Percentiles rank a stretch among this genome's conserved stretches.
Evolutionary conservation across 2,329 filamentous ascomycete species (phyloP).

Genomic region (Aspergillus fructus): DNA sequence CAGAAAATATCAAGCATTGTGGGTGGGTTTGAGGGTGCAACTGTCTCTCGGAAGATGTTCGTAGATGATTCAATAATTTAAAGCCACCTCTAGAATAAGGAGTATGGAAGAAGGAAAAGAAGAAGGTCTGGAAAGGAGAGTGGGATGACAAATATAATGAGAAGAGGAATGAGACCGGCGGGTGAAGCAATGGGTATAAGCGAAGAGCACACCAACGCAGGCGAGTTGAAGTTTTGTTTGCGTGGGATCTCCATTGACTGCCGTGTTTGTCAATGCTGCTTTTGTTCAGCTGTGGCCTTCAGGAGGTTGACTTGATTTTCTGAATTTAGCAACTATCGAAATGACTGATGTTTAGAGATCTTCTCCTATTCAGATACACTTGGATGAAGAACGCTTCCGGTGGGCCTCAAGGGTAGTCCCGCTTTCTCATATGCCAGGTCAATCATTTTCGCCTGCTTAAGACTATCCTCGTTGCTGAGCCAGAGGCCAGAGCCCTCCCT

Average conservation of each 20-base stretch:
- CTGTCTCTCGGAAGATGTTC: background rate
- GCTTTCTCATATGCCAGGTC: constrained; percentile 50
- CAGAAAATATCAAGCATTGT: background rate
- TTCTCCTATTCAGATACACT: background rate
- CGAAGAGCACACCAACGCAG: background rate
- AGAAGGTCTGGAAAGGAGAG: background rate
- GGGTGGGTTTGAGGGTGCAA: background rate
- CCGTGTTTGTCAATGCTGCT: too few relatives aligned
- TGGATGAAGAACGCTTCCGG: background rate
- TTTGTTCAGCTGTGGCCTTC: too few relatives aligned
- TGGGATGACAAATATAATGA: background rate
- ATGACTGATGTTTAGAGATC: background rate
- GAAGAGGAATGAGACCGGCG: background rate
- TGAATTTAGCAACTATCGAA: background rate
- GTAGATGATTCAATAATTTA: background rate
- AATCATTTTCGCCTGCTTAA: constrained; percentile 48
- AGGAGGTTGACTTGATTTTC: background rate
- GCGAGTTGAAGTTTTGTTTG: too few relatives aligned
- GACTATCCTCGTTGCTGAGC: constrained; percentile 46
- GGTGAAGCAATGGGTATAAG: background rate
- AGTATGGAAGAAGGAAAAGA: background rate
- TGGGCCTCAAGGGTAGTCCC: constrained; percentile 24
- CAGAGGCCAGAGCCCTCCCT: constrained; percentile 25
- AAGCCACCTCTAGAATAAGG: background rate
- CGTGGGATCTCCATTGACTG: too few relatives aligned